A percentile compares a stretch with the other conserved stretches of the same genome.
Evolutionary conservation across 164 flowering plant genomes (phyloP).

Genomic region (Chloranthus sessilifolius): DNA sequence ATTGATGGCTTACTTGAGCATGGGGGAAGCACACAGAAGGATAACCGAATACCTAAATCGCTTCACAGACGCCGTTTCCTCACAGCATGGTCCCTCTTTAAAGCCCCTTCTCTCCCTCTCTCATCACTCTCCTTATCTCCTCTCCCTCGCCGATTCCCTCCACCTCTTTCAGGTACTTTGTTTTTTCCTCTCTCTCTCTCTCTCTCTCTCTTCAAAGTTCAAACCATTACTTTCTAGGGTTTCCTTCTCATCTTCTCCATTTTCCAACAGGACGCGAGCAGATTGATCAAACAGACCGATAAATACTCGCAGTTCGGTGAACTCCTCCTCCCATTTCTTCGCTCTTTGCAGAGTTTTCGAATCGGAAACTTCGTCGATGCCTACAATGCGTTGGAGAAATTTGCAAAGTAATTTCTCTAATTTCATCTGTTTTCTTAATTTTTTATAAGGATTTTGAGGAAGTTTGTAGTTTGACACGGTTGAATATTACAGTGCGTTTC

Average conservation of each 20-base stretch:
- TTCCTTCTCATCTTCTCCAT: not conserved
- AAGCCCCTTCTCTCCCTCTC: slow-evolving; percentile 65
- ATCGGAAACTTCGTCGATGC: slow-evolving; percentile 57
- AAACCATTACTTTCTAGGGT: not conserved
- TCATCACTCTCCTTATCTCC: slow-evolving; percentile 54
- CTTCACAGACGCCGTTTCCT: slow-evolving; percentile 68
- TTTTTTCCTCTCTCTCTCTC: slow-evolving; percentile 3
- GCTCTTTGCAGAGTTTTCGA: slow-evolving; percentile 63
- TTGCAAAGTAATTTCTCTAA: slow-evolving; percentile 49
- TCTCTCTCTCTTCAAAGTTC: not conserved
- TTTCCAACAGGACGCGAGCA: slow-evolving; percentile 53
- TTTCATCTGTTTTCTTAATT: not conserved
- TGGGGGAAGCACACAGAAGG: slow-evolving; percentile 92
- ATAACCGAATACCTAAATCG: slow-evolving; percentile 72
- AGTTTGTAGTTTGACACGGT: not conserved
- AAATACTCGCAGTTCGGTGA: slow-evolving; percentile 59
- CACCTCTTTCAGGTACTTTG: slow-evolving; percentile 61
- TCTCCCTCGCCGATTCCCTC: slow-evolving; percentile 82
- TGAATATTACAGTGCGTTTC: slow-evolving; percentile 71
- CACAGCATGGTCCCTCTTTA: slow-evolving; percentile 67
- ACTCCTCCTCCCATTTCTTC: slow-evolving; percentile 49
- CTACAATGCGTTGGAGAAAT: slow-evolving; percentile 75
- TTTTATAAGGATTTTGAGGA: not conserved
- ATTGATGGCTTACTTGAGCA: slow-evolving; percentile 83
- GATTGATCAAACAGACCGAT: slow-evolving; percentile 69